A percentile compares a stretch with the other conserved stretches of the same genome.
phyloP scores from a whole-genome alignment of 2,329 filamentous ascomycete genomes.

The Exophiala calicioides region DNA sequence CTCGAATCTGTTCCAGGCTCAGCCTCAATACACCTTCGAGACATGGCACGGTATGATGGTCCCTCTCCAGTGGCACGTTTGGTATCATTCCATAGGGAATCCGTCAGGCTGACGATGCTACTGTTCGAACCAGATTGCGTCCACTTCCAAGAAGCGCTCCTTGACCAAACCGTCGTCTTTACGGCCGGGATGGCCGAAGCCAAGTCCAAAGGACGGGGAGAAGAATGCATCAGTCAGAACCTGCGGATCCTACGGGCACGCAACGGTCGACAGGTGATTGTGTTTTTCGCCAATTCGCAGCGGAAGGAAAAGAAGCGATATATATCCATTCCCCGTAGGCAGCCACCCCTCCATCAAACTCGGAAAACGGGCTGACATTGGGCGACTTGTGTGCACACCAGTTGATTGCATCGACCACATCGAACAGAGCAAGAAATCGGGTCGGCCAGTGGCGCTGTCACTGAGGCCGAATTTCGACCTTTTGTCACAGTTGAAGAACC shows the following conservation, averaged over 20 bases:
- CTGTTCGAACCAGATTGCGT: conserved; percentile 38
- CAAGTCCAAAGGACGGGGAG: conserved; percentile 46
- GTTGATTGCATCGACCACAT: conserved; percentile 43
- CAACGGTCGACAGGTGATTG: conserved; percentile 39
- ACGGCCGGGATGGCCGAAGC: conserved; percentile 46
- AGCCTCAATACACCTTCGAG: conserved; percentile 46
- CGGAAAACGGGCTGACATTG: no score
- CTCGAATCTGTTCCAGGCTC: conserved; percentile 41
- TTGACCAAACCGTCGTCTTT: conserved; percentile 42
- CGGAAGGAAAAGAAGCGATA: conserved; percentile 44
- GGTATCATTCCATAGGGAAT: no score
- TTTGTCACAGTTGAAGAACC: conserved; percentile 41
- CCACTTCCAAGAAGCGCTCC: conserved; percentile 43
- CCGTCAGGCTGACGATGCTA: no score
- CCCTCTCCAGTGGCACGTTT: no score
- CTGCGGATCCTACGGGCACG: conserved; percentile 41
- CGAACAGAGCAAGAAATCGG: conserved; percentile 42
- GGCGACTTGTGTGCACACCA: no score
- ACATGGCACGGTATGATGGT: conserved; percentile 41
- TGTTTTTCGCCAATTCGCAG: conserved; percentile 47
- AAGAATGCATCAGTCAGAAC: conserved; percentile 49
- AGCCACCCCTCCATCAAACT: conserved; percentile 3
- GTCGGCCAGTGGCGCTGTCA: conserved; percentile 40
- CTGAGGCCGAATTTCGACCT: conserved; percentile 45
- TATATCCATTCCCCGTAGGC: conserved; percentile 42